Evolutionary conservation across 2,329 filamentous ascomycete genomes (phyloP), one percentile per base, ranked within the genome.

Genomic region (Fusarium napiforme): DNA sequence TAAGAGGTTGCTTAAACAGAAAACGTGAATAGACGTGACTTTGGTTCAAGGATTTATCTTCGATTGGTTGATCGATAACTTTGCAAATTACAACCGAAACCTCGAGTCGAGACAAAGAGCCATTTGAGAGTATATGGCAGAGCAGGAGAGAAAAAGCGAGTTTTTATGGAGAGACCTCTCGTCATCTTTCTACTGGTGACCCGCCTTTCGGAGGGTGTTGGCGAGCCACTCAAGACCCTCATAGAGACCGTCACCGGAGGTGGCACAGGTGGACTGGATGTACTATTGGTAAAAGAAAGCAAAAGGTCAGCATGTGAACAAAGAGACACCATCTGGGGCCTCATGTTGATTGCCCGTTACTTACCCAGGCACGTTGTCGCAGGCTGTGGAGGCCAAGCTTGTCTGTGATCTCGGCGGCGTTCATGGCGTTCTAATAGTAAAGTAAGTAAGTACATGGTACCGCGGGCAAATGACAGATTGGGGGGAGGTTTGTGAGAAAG

Each of bases 201-300:
- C 88, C 81, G 89, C 87, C 90, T 95, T 95, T 85, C 92, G 91
- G 85, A 96, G 91, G 81, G 93, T 93, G 84, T 90, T 92, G 84
- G 93, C 92, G 82, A 95, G 91, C 93, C 93, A 96, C 88, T 96
- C 95, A 81, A 98, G 94, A 92, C 96, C 96, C 88, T 98, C 96
- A 87, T 98, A 98, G 81, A 98, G 93, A 94, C 96, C 96, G 86
- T 98, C 96, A 90, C 96, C 96, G 78, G 95, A 97, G 79, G 96
- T 98, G 85, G 96, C 96, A 88, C 96, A 98, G 84, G 96, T 98
- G 77, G 96, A 97, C 95, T 98, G 96, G 87, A 98, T 98, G 90
- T 97, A 98, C 96, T 95, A 77, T 76, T 59, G 53, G 10, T 34
- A n/a, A 50, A 59, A 40, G 62, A 77, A 77, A 75, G 64, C 6